phyloP scores from a whole-genome alignment of 228 moss, liverwort and hornwort genomes.

The Sphagnum magellanicum region DNA sequence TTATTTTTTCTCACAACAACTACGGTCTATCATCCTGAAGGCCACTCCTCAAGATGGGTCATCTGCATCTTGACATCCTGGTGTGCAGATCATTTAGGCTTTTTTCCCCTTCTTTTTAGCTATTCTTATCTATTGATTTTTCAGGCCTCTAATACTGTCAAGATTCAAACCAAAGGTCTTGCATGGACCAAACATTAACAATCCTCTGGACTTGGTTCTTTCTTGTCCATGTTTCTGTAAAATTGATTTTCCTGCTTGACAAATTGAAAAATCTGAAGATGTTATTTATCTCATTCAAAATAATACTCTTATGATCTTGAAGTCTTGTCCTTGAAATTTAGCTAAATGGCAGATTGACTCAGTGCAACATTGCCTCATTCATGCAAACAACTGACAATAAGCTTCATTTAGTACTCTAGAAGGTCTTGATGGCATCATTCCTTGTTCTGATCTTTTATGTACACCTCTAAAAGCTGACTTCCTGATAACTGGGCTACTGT shows the following conservation, averaged over 20 bases:
- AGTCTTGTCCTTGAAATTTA: too few species aligned
- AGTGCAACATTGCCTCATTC: too few species aligned
- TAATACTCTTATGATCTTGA: too few species aligned
- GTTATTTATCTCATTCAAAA: too few species aligned
- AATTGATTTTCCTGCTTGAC: too few species aligned
- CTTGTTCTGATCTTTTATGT: background rate
- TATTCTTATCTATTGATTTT: slow-evolving; percentile 6
- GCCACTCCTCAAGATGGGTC: slow-evolving; percentile 30
- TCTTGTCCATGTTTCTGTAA: too few species aligned
- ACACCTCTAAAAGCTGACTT: too few species aligned
- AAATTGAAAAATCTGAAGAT: too few species aligned
- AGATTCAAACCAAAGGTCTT: slow-evolving; percentile 4
- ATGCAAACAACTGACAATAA: too few species aligned
- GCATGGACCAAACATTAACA: background rate
- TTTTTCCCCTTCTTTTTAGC: slow-evolving; percentile 9
- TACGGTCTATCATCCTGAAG: slow-evolving; percentile 35
- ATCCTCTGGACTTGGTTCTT: background rate
- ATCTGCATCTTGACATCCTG: slow-evolving; percentile 32
- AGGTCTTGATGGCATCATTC: background rate
- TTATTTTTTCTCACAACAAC: slow-evolving; percentile 51
- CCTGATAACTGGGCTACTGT: background rate
- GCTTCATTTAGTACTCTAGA: background rate
- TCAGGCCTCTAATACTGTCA: slow-evolving; percentile 6
- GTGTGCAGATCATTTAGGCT: slow-evolving; percentile 31
- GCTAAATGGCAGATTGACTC: too few species aligned